A percentile compares a stretch with the other conserved stretches of the same genome.
These are phyloP conservation scores for Colletotrichum liriopes DNA, from an alignment of 2,329 filamentous ascomycete genomes.

Conservation along the genomic window DNA sequence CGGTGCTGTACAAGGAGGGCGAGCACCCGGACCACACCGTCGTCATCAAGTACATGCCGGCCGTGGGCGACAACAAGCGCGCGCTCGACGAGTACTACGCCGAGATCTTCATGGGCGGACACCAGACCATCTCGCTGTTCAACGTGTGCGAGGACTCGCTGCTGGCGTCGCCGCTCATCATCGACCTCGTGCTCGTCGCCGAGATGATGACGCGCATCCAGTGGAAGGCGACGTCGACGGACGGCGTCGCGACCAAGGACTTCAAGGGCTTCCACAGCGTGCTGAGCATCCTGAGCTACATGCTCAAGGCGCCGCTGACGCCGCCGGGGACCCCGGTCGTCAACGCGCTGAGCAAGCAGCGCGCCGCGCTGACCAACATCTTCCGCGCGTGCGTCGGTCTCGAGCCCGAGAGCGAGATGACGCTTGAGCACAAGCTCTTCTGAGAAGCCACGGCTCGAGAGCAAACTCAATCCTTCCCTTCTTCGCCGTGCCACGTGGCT, in stretches of 20 bases:
- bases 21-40: constrained; percentile 99
- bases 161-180: constrained; percentile 95
- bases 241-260: constrained; percentile 70
- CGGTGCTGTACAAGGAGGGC: constrained; percentile 88
- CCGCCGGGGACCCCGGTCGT: constrained; percentile 95
- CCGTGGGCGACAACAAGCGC: constrained; percentile 98
- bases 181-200: constrained; percentile 91
- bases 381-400: constrained; percentile 98
- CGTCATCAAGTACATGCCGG: constrained; percentile 99
- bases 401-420: constrained; percentile 99
- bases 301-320: constrained; percentile 96
- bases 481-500: constrained; percentile 25
- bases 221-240: constrained; percentile 79
- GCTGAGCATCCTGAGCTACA: constrained; percentile 97
- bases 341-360: constrained; percentile 97
- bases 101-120: constrained; percentile 98
- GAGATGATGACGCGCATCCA: constrained; percentile 99
- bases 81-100: constrained; percentile 99
- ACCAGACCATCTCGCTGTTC: constrained; percentile 97
- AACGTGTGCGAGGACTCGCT: constrained; percentile 99
- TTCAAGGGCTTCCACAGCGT: constrained; percentile 98
- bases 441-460: constrained; percentile 54
- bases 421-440: constrained; percentile 97
- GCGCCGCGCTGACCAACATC: constrained; percentile 94
- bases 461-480: constrained; percentile 7